Base-by-base conservation (phyloP, 768 basidiomycete species). In the Auriscalpium microsporum region DNA sequence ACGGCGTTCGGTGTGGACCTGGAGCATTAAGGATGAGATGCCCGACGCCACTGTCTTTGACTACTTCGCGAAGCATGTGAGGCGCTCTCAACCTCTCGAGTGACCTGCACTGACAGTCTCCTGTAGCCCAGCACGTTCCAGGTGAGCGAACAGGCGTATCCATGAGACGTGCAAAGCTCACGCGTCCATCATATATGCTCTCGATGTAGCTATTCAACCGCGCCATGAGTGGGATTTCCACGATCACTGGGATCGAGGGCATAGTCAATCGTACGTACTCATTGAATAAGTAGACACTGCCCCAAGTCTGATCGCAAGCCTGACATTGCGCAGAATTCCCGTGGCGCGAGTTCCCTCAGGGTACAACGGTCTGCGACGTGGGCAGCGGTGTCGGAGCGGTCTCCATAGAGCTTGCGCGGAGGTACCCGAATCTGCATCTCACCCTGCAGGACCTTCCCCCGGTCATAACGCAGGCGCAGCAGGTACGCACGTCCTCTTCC, bases 351-450 rank as follows among this genome's bases (percentile, higher is more conserved):
- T 17, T 50, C 4, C 34, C 50, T 5, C 34, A 28, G 48, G 55
- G 63, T 21, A 54, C 61, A 28, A 62, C 63, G 9, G 55, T 71
- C 38, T 64, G 65, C 10, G 69, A 69, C 48, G 56, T 69, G n/a
- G 69, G 68, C 4, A 62, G 68, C 10, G 64, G 68, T n/a, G 28
- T 65, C 5, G 68, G 68, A 3, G 59, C 64, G 1, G 53, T 69
- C n/a, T 68, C 69, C 44, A 35, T 63, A 0, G 62, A 65, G 17
- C 62, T 69, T 48, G 51, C 65, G 4, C 68, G 58, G 53, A 59
- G 52, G 45, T 59, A 60, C 49, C 68, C 68, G 7, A 65, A 66
- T 33, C 38, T 69, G 35, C 65, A 63, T 40, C 62, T 70, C 35
- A 46, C 45, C 8, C 38, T 67, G 19, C 68, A 70, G 49, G 68